Base-by-base conservation (phyloP, 176 grass and related monocot species). In the Eleusine coracana region DNA sequence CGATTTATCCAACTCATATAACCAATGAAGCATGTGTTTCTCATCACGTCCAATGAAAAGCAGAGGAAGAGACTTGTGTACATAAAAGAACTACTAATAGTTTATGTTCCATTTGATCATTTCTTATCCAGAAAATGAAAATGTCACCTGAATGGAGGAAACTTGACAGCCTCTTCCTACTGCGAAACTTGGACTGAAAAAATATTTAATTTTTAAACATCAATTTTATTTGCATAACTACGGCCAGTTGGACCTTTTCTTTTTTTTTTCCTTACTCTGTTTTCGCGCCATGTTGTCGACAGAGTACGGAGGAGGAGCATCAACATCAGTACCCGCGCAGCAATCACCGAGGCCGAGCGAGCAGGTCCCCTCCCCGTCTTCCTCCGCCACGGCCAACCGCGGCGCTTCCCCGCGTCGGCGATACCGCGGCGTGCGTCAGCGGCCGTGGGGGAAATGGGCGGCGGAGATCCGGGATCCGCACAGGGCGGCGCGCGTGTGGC, bases 401-500 rank as follows among this genome's bases (percentile, higher is more conserved):
- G 31, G 31, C 31, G 31, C 31, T 34, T 34, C 58, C 38, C 44
- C 54, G 21, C 56, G 72, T 60, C 60, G 71, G 64, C 71, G 93
- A 8, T 96, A 91, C 67, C 82, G 96, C 36, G 96, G 96, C 70
- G 96, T 98, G 75, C 91, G 96, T 54, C 96, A 95, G 89, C 48
- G 96, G 74, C 96, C 96, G 49, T 98, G 96, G 96, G 96, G 96
- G 23, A 98, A 98, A 84, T 98, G 91, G 93, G 96, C 96, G 56
- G 96, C 96, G 74, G 96, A 98, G 90, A 98, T 98, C 87, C 87
- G 96, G 3, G 93, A 98, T 65, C 96, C 96, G 66, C 91, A 93
- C 80, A 93, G 92, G 90, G 96, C 96, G 6, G 80, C 80, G 6
- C 92, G 96, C 54, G 91, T 98, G 93, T 18, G 95, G 95, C 90